Base-by-base conservation (phyloP, 1,139 yeast genomes). In the Suhomyces chickasaworum region DNA sequence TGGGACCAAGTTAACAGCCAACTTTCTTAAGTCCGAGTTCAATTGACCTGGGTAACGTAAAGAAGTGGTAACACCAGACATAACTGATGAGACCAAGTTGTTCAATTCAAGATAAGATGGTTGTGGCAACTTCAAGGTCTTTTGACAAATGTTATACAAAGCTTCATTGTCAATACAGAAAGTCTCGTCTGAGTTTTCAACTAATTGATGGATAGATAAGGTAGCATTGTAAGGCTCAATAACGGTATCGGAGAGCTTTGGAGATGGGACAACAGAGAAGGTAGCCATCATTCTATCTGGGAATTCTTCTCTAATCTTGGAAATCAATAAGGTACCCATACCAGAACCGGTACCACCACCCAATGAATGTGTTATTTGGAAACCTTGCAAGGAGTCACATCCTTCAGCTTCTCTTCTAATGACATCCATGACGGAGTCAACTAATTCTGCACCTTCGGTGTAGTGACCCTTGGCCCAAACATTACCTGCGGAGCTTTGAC, bases 311-410 rank as follows among this genome's bases (percentile, higher is more conserved):
- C 67, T 56, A 44, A 62, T 63, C 50, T 63, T 60, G 42, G 65
- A 59, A 34, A 63, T 61, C 58, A 63, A 59, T 51, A 63, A 59
- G 22, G 67, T 63, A 50, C 66, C 97, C 91, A 89, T 84, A 71
- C 97, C 97, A 30, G 96, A 88, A 63, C 97, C 97, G 45, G 97
- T 89, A 76, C 97, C 97, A 71, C 97, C 97, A 69, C 97, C 97
- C 53, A 89, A 79, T 37, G 96, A 89, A 69, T 89, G 97, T 45
- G 96, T 83, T 63, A 89, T 85, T 73, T 89, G 96, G 81, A 89
- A 89, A 58, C 97, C 97, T 73, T 89, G 97, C 59, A 89, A 78
- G 52, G 95, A 85, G 68, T 89, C 97, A 68, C 95, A 84, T 37
- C 86, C 87, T 74, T 89, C 97, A 29, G 95, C 96, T 71, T 89